A percentile compares a stretch with the other conserved stretches of the same genome.
Conservation (phyloP, 2,329 filamentous ascomycete genomes). For the Penicillium sp. region DNA sequence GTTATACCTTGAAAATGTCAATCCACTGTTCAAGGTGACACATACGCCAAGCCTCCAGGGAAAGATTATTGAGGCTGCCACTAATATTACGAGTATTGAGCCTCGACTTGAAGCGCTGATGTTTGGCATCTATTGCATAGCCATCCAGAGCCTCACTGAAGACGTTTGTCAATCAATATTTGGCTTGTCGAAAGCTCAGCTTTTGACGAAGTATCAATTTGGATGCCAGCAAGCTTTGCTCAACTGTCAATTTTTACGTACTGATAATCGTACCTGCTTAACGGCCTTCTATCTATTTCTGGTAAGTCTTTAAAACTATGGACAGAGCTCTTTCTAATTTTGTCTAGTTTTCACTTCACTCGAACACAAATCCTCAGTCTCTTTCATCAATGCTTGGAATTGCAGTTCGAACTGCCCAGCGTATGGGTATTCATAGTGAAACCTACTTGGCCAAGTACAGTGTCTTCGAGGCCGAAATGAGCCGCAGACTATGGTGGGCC, state of each 20-base stretch:
- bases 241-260: slow-evolving; percentile 45
- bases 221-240: slow-evolving; percentile 50
- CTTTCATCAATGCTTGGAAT: slow-evolving; percentile 63
- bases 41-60: slow-evolving; percentile 66
- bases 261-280: slow-evolving; percentile 46
- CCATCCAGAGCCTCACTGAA: slow-evolving; percentile 56
- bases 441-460: slow-evolving; percentile 45
- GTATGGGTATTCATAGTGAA: slow-evolving; percentile 69
- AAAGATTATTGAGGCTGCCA: slow-evolving; percentile 63
- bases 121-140: slow-evolving; percentile 67
- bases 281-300: slow-evolving; percentile 57
- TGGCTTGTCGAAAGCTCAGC: slow-evolving; percentile 36
- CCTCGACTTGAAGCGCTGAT: slow-evolving; percentile 65
- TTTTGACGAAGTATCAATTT: slow-evolving; percentile 45
- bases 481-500: slow-evolving; percentile 73
- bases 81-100: slow-evolving; percentile 55
- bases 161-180: slow-evolving; percentile 53
- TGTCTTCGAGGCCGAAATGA: slow-evolving; percentile 65
- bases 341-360: slow-evolving; percentile 55
- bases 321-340: slow-evolving; percentile 25
- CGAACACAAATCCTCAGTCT: slow-evolving; percentile 61
- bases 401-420: slow-evolving; percentile 66
- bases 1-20: slow-evolving; percentile 68
- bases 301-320: slow-evolving; percentile 35
- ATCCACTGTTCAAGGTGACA: slow-evolving; percentile 67